Evolutionary conservation across 139 green algal genomes (phyloP).

Genomic region (Asterochloris sp.): DNA sequence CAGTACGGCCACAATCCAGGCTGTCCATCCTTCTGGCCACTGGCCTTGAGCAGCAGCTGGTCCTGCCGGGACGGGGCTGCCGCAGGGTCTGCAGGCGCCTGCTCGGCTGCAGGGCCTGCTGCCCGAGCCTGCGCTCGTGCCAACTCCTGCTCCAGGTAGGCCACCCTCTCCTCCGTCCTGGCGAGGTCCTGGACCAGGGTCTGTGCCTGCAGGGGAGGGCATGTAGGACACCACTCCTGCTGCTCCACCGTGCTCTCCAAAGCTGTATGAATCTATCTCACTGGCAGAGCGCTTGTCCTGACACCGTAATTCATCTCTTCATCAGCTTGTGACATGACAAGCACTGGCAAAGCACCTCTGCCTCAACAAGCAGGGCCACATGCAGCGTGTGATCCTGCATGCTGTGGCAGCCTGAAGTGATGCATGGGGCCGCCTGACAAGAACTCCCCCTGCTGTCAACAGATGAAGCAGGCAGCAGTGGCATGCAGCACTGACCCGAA

Average conservation of each 20-base stretch:
- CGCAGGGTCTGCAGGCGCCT: neutral
- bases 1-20: neutral
- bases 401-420: no score
- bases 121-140: neutral
- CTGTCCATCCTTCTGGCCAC: neutral
- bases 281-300: neutral
- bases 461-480: neutral
- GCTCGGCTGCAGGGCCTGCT: neutral
- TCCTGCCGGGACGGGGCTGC: neutral
- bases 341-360: neutral
- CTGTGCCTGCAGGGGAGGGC: constrained; percentile 2
- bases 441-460: no score
- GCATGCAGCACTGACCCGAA: neutral
- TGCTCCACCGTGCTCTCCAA: neutral
- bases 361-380: neutral
- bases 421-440: no score
- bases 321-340: neutral
- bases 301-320: neutral
- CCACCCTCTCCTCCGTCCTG: constrained; percentile 20
- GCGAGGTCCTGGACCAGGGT: constrained; percentile 45
- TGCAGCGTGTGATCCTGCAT: neutral
- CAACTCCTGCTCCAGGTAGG: constrained; percentile 34
- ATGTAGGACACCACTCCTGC: neutral
- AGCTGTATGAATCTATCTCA: neutral
- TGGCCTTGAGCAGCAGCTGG: constrained; percentile 5